phyloP scores from a whole-genome alignment of 2,329 filamentous ascomycete species.

The Sordariomycetes sp. region DNA sequence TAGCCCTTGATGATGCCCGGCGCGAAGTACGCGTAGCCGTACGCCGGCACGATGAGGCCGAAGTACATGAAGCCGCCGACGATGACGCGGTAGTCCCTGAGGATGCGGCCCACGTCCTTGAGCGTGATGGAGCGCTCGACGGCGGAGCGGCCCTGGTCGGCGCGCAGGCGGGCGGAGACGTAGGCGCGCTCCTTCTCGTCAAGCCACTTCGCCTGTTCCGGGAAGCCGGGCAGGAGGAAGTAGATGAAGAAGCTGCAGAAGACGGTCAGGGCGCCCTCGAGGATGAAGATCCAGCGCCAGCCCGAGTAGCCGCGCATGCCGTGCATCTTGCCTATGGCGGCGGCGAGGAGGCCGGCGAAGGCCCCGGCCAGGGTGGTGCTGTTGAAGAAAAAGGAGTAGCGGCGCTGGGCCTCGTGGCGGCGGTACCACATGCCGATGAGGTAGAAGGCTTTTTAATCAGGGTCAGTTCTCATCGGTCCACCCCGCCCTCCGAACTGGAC shows the following conservation, averaged over 20 bases:
- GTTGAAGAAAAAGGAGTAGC: constrained; percentile 93
- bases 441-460: constrained; percentile 40
- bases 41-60: constrained; percentile 66
- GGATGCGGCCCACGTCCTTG: constrained; percentile 48
- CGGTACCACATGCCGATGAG: constrained; percentile 86
- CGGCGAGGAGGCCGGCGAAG: constrained; percentile 78
- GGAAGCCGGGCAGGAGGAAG: constrained; percentile 65
- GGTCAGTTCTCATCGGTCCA: constrained; percentile 30
- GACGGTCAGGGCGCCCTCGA: constrained; percentile 59
- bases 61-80: constrained; percentile 74
- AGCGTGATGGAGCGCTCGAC: constrained; percentile 50
- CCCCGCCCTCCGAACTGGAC: too few relatives aligned
- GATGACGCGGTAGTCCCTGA: constrained; percentile 66
- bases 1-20: constrained; percentile 61
- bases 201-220: constrained; percentile 65
- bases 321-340: constrained; percentile 81
- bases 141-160: constrained; percentile 58
- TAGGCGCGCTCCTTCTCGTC: constrained; percentile 57
- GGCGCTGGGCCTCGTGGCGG: constrained; percentile 76
- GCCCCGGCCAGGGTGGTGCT: constrained; percentile 70
- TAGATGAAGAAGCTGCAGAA: constrained; percentile 51
- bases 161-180: constrained; percentile 53
- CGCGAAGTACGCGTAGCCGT: constrained; percentile 69
- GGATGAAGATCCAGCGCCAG: constrained; percentile 78
- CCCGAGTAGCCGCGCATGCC: constrained; percentile 54